These are phyloP conservation scores for Alternaria infectoria DNA, from an alignment of 2,329 filamentous ascomycete species.

Conservation along the genomic window DNA sequence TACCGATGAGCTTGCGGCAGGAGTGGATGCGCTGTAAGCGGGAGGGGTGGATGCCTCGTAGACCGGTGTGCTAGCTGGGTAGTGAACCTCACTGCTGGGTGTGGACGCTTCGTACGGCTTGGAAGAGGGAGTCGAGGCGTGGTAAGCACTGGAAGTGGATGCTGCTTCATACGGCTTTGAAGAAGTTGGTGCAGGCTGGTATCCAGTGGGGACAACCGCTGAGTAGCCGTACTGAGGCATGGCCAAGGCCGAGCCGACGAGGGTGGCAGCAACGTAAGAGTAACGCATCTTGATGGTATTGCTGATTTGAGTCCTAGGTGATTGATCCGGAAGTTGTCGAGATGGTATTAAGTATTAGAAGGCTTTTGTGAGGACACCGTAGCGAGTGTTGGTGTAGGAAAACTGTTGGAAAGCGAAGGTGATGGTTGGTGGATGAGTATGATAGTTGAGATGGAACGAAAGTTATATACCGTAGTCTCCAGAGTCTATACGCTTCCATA, in stretches of 20 bases:
- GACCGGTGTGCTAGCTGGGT: neutral
- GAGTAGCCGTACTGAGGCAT: slow-evolving; percentile 30
- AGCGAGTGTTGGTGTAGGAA: slow-evolving; percentile 42
- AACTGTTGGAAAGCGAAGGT: slow-evolving; percentile 38
- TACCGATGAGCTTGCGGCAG: neutral
- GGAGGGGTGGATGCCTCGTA: neutral
- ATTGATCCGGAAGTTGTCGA: slow-evolving; percentile 3
- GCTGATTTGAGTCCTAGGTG: slow-evolving; percentile 1
- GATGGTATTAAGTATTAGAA: slow-evolving; percentile 33
- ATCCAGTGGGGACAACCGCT: slow-evolving; percentile 4
- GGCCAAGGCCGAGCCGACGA: slow-evolving; percentile 40
- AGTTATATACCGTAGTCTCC: slow-evolving; percentile 36
- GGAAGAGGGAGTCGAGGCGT: neutral
- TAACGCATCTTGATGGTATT: slow-evolving; percentile 40
- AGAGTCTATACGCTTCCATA: slow-evolving; percentile 27
- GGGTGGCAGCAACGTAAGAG: slow-evolving; percentile 37
- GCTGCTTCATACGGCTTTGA: slow-evolving; percentile 3
- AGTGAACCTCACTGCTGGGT: neutral
- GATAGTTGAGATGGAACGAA: slow-evolving; percentile 12
- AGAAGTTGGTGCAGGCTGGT: slow-evolving; percentile 5
- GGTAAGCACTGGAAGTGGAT: slow-evolving; percentile 3
- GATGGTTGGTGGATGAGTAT: slow-evolving; percentile 28
- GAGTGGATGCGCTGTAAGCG: neutral
- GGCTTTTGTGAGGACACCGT: slow-evolving; percentile 31
- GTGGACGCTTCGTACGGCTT: slow-evolving; percentile 1